A percentile compares a stretch with the other conserved stretches of the same genome.
These are phyloP conservation scores for Evernia prunastri DNA, from an alignment of 495 filamentous ascomycete species.

Conservation along the genomic window DNA sequence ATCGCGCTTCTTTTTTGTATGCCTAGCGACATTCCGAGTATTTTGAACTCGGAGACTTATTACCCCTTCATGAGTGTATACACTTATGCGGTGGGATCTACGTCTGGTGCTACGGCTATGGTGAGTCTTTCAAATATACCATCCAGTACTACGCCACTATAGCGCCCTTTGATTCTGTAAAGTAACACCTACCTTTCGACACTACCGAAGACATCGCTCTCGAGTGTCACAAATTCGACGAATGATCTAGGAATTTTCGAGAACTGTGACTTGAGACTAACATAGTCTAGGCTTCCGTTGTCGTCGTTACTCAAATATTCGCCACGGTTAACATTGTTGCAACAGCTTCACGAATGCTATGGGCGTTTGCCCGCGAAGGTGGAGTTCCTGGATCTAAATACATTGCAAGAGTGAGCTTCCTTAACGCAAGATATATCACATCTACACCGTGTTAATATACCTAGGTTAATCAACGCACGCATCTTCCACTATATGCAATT, in stretches of 20 bases:
- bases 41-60: conserved; percentile 29
- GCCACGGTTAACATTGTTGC: conserved; percentile 36
- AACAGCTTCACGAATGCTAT: conserved; percentile 45
- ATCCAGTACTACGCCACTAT: no score
- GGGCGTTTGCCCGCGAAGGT: conserved; percentile 48
- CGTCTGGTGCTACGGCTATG: conserved; percentile 40
- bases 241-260: neutral
- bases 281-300: conserved; percentile 22
- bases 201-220: no score
- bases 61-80: conserved; percentile 50
- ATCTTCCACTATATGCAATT: conserved; percentile 37
- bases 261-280: neutral
- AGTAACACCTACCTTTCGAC: no score
- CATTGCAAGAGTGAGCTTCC: conserved; percentile 29
- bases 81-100: conserved; percentile 34
- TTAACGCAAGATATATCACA: no score
- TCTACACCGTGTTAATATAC: no score
- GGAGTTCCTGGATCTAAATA: conserved; percentile 40
- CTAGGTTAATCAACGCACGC: conserved; percentile 24
- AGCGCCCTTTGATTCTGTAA: no score
- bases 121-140: conserved; percentile 23
- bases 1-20: conserved; percentile 44
- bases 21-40: conserved; percentile 33
- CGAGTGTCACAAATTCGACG: no score
- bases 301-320: conserved; percentile 34